Evolutionary conservation across 2,329 filamentous ascomycete genomes (phyloP), one percentile per base, ranked within the genome.

Genomic region (Claviceps sp.): DNA sequence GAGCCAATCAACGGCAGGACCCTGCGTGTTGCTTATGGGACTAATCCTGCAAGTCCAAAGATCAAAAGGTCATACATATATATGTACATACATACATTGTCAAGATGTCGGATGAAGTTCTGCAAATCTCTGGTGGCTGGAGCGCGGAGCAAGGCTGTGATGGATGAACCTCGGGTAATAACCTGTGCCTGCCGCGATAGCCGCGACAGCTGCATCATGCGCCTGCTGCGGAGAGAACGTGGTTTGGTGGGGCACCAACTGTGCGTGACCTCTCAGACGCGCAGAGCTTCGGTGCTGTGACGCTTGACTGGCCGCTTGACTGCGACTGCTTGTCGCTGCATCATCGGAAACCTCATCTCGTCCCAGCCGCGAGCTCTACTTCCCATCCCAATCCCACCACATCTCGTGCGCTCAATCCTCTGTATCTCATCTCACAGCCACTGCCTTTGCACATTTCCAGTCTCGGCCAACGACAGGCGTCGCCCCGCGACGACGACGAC

Each of bases 401-500:
- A 34, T 40, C 51, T 14, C n/a, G 51, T 36, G 42, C n/a, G 22
- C 20, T 5, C 9, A 41, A 41, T 20, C 20, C 6, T 4, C 4
- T n/a, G 34, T 2, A 22, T 24, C 6, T 36, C 8, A 5, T 40
- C 18, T 14, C 22, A 36, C 16, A 36, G 41, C 4, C 14, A 7
- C 11, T 18, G 14, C 37, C 2, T 50, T 34, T 7, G 14, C 8
- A 1, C 7, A 9, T 24, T 43, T 40, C 34, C 34, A 16, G 30
- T 14, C 42, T 44, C 36, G 14, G 13, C 20, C 44, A 43, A 24
- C 42, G n/a, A 47, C 3, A 48, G 48, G n/a, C 49, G 47, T 58
- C 54, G 59, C 59, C 40, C 36, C 48, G 40, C 40, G 41, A 37
- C 42, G 37, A 61, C 56, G 59, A 51, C 59, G 45, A 47, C 61